Conservation (phyloP, 352 stramenopile species). For the Globisporangium spinosum region DNA sequence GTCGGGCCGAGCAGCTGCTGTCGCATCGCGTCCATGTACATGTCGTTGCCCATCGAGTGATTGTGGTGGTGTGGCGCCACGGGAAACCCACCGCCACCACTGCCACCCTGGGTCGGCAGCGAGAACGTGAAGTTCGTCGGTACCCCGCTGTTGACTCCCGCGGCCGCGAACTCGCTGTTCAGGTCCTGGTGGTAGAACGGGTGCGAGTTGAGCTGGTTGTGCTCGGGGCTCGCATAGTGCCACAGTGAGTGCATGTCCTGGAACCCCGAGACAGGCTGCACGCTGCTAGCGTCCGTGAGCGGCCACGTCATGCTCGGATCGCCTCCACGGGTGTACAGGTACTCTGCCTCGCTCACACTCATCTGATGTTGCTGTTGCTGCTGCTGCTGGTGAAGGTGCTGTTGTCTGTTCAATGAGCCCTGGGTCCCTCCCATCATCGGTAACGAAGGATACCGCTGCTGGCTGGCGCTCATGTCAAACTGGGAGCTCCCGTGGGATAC, state of each 20-base stretch:
- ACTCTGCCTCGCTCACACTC: conserved; percentile 19
- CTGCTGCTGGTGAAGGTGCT: conserved; percentile 18
- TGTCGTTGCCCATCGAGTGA: conserved; percentile 3
- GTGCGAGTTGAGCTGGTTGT: conserved; percentile 16
- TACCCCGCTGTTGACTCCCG: conserved; percentile 12
- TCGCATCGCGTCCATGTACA: conserved; percentile 22
- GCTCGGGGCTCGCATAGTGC: conserved; percentile 26
- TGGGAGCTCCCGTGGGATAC: not conserved
- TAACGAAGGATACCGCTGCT: conserved; percentile 21
- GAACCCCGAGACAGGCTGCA: conserved; percentile 13
- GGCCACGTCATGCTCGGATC: conserved; percentile 13
- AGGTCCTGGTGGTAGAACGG: conserved; percentile 28
- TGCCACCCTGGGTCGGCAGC: conserved; percentile 10
- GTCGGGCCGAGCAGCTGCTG: conserved; percentile 16
- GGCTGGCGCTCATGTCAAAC: conserved; percentile 9
- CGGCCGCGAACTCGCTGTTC: conserved; percentile 14
- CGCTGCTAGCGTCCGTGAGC: conserved; percentile 1
- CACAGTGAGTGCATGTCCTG: conserved; percentile 27
- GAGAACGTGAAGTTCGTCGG: conserved; percentile 23
- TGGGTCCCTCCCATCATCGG: conserved; percentile 22
- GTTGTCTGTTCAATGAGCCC: not conserved
- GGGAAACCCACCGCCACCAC: not conserved
- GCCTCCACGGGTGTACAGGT: conserved; percentile 15
- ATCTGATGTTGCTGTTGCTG: conserved; percentile 23
- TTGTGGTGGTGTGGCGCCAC: conserved; percentile 6